A percentile compares a stretch with the other conserved stretches of the same genome.
Conservation (phyloP, 2,329 filamentous ascomycete species). For the Echinosphaeria canescens region DNA sequence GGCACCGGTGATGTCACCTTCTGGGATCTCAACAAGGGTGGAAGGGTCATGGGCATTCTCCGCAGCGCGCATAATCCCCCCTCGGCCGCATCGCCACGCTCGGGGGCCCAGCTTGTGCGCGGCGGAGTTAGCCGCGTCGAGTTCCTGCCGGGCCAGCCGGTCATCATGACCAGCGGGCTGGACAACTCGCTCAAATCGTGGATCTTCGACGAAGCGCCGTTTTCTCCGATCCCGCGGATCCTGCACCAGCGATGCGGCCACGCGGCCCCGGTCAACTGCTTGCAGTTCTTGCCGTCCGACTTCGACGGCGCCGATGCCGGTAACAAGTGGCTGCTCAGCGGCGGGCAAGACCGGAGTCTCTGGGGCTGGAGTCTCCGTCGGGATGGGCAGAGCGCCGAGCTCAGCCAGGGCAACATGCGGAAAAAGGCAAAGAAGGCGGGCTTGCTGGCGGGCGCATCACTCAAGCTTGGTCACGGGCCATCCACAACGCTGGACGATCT, state of each 20-base stretch:
- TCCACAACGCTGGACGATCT: slow-evolving; percentile 49
- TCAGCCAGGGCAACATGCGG: slow-evolving; percentile 77
- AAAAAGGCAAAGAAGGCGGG: slow-evolving; percentile 79
- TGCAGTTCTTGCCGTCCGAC: slow-evolving; percentile 70
- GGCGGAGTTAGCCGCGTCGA: slow-evolving; percentile 75
- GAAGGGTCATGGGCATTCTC: slow-evolving; percentile 67
- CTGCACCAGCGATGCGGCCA: slow-evolving; percentile 79
- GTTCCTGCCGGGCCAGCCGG: slow-evolving; percentile 74
- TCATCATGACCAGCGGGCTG: slow-evolving; percentile 73
- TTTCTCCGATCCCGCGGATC: slow-evolving; percentile 67
- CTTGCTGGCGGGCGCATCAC: slow-evolving; percentile 33
- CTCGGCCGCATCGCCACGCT: too few relatives aligned
- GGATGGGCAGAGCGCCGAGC: slow-evolving; percentile 81
- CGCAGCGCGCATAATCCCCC: slow-evolving; percentile 75
- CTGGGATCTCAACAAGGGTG: slow-evolving; percentile 86
- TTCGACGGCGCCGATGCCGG: slow-evolving; percentile 75
- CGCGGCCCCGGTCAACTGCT: slow-evolving; percentile 60
- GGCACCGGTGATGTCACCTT: slow-evolving; percentile 76
- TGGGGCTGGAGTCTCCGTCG: slow-evolving; percentile 94
- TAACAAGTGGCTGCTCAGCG: slow-evolving; percentile 88
- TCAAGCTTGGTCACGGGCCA: slow-evolving; percentile 27
- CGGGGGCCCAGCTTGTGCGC: slow-evolving; percentile 28
- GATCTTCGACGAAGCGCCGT: slow-evolving; percentile 89
- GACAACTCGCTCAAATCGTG: slow-evolving; percentile 92
- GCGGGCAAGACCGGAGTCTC: slow-evolving; percentile 71